Evolutionary conservation across 345 rosid genomes (phyloP), one percentile per base, ranked within the genome.

Genomic region (Populus euphratica): DNA sequence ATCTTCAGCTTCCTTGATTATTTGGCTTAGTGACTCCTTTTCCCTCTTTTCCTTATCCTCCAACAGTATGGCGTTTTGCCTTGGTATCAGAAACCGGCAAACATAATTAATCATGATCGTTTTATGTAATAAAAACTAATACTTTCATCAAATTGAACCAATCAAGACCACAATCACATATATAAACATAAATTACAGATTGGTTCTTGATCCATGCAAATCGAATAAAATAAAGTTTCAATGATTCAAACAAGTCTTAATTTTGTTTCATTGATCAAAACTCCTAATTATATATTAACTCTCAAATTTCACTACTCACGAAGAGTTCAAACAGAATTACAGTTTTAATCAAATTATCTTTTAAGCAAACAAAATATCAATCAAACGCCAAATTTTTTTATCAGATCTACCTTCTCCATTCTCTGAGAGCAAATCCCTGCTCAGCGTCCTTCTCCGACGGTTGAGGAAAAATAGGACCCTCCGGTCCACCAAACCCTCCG

Each of bases 21-120:
- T 90, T 76, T 85, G 88, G 68, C 71, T 87, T 86, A 86, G n/a
- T 78, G 81, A 14, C 80, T 87, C 95, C 63, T 86, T 93, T 77
- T 91, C 97, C 73, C 35, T 88, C 90, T 85, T 90, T 89, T 92
- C 98, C 82, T 92, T 92, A 86, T 91, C 94, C 84, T 89, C 98
- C 84, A 90, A 78, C 21, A 72, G 85, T 62, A 88, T 77, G 1
- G 89, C 94, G 77, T 93, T 93, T 71, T 87, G 82, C 77, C 98
- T 93, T 64, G 23, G 65, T 6, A 47, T 44, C 72, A 47, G 10
- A 70, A 17, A 38, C 47, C n/a, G 14, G 38, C 12, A 49, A 61
- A 62, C 78, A 85, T 54, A 36, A 74, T 44, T 52, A 36, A 74
- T 31, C 39, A 69, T 3, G 27, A 5, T 31, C 63, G 16, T 43